These are phyloP conservation scores for Colletotrichum cordylinicola DNA, from an alignment of 2,329 filamentous ascomycete genomes.

Conservation along the genomic window DNA sequence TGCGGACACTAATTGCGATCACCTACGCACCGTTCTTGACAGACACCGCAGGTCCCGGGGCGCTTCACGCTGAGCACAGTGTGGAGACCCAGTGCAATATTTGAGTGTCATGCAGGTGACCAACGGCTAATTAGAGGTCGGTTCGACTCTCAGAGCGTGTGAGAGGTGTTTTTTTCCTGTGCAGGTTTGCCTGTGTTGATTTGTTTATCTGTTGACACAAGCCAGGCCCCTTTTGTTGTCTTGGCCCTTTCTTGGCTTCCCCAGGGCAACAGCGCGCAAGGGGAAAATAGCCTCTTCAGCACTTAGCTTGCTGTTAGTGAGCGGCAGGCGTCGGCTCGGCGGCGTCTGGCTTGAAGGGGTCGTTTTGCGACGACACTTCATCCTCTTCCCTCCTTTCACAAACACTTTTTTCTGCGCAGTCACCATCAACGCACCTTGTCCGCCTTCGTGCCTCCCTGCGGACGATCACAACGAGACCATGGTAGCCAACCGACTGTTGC, in stretches of 20 bases:
- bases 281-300: not conserved
- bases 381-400: not conserved
- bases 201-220: conserved; percentile 2
- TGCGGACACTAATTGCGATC: conserved; percentile 2
- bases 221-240: not conserved
- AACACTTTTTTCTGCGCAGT: not conserved
- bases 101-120: conserved; percentile 10
- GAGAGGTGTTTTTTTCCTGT: not conserved
- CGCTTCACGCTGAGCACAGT: not conserved
- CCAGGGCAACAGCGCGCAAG: conserved; percentile 8
- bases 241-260: conserved; percentile 6
- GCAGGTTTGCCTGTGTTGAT: not conserved
- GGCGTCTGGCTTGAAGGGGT: conserved; percentile 7
- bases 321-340: conserved; percentile 9
- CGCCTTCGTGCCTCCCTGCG: not conserved
- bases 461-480: not conserved
- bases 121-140: not conserved
- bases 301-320: not conserved
- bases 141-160: not conserved
- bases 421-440: not conserved
- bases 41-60: not conserved
- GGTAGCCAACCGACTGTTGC: not conserved
- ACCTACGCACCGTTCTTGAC: not conserved
- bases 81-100: not conserved
- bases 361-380: not conserved